Evolutionary conservation across 768 basidiomycete species (phyloP), one percentile per base, ranked within the genome.

Genomic region (Russula abietina): DNA sequence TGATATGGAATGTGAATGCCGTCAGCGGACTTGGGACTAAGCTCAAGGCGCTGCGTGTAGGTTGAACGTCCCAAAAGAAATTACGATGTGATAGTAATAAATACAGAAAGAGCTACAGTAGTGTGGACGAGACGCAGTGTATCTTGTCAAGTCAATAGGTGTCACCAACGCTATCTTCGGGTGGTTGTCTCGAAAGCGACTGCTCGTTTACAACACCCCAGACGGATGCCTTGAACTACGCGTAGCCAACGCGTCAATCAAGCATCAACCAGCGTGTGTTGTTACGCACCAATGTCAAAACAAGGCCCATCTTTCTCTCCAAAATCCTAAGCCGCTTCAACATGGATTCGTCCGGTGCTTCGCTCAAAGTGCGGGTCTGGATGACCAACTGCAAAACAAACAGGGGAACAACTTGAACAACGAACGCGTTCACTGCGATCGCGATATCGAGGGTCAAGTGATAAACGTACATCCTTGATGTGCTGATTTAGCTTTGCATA

Each of bases 241-340:
- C 22, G 28, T 9, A 9, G 36, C 10, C 10, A 45, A 45, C 33
- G 36, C 30, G 41, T 49, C 17, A 17, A 30, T 30, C 24, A 12
- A 30, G 17, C 1, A 24, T 10, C 4, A 48, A 12, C 11, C 24
- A 5, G 3, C 17, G 16, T 8, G 17, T 41, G 10, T 36, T 11
- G 4, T 36, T 17, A 76, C 83, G 66, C 70, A 94, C 94, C 74
- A 99, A 75, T 0, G 95, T 98, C 73, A 98, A 75, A 0, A 98
- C 94, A 58, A 99, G 79, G 9, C 91, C 92, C 89, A 99, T 93
- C 74, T 97, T 96, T 73, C 89, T 84, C 71, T 98, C 96, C 51
- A 99, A 77, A 7, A 83, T 79, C 41, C 94, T 80, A 32, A 99
- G 75, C 56, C 88, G 86, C 55, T 81, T 79, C 33, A 98, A 76